Base-by-base conservation (phyloP, 176 grass and related monocot species). In the Poa annua region DNA sequence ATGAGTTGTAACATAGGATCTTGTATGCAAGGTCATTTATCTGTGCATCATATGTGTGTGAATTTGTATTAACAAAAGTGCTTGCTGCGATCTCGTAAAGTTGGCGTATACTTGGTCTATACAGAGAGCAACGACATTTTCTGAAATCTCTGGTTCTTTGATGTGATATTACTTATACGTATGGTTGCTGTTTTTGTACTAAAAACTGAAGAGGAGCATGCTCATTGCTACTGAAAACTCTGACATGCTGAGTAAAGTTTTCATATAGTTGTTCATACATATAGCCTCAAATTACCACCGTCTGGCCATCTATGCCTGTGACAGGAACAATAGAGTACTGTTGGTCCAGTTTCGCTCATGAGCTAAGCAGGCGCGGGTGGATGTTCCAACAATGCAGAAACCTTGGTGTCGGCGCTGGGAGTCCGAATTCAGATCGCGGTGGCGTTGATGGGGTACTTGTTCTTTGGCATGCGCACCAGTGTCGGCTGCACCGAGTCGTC, bases 381-480 rank as follows among this genome's bases (percentile, higher is more conserved):
- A 36, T 20, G 34, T 9, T 6, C 21, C 59, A 61, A 3, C 5
- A 22, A 12, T 13, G 57, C 57, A 62, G 3, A 56, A 56, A 2
- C 20, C 20, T 21, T 8, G 53, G 22, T 26, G 21, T 1, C 10
- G 24, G 29, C 14, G 44, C 42, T 8, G 22, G 22, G 47, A 12
- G 44, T 32, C 8, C 9, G 15, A 7, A 29, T 7, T 77, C 57
- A 63, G 6, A 90, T 21, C 0, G 85, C 49, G n/a, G 83, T 81
- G 13, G 86, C 64, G 21, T 74, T 3, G 59, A 91, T 52, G 7
- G 88, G 92, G 83, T 86, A 81, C 69, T 91, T 94, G 83, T 91
- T 91, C 88, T 86, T 94, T 71, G 86, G 92, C 92, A 88, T 91
- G 8, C 88, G 76, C 52, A 91, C 92, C 11, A 94, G 80, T 25